Evolutionary conservation across 2,329 filamentous ascomycete species (phyloP), one percentile per base, ranked within the genome.

Genomic region (Metarhizium brunneum): DNA sequence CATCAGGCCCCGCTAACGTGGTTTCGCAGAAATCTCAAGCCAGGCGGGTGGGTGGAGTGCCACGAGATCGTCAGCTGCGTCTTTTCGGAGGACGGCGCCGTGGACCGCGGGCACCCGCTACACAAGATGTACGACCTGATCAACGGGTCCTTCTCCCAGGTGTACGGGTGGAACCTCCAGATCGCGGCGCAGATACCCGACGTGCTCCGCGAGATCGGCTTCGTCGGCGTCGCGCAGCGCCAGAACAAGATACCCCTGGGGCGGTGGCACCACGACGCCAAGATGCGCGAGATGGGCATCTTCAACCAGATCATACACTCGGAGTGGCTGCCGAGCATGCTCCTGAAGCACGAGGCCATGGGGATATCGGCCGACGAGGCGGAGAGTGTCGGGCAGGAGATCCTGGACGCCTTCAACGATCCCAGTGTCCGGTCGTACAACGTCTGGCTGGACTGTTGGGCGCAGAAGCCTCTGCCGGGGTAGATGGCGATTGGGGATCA

Each of bases 21-120:
- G 13, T 35, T 35, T 35, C 32, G 6, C 29, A 73, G 71, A 18
- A 65, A 69, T 16, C 55, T 72, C 16, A 67, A 64, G 52, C 68
- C 70, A 13, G 71, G 71, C n/a, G 71, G 70, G 8, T 74, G 71
- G 70, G 61, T 74, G 50, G 71, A 74, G 53, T 66, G 70, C 20
- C 69, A 73, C 57, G 70, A 74, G 45, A 58, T 68, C 30, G 57
- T 69, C 11, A 64, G 67, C 6, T 60, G 64, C 47, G 61, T 72
- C 18, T 64, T 64, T 38, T 69, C 65, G 16, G 64, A 67, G 32
- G 71, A 74, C 54, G 65, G 62, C 36, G 64, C 61, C 16, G 59
- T 56, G n/a, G 59, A 58, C 4, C 55, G 60, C 13, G 59, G 65
- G 7, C 67, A 72, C 49, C 68, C 69, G 3, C 59, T 69, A 40